phyloP scores from a whole-genome alignment of 495 filamentous ascomycete species.

The Pseudevernia furfuracea region DNA sequence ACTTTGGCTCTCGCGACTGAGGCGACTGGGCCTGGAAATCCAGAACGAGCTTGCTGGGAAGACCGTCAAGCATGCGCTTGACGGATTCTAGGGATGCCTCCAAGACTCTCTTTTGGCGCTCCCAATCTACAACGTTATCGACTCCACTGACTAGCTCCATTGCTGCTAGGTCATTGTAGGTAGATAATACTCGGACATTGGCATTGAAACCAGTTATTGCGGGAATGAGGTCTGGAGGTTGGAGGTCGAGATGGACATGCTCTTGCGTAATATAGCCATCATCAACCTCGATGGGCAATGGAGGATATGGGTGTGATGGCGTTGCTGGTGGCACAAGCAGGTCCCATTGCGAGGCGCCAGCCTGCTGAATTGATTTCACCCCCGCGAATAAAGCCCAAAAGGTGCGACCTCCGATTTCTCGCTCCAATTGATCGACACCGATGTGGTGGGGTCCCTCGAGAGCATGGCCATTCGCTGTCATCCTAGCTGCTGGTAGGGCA shows the following conservation, averaged over 20 bases:
- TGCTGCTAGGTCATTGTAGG: slow-evolving; percentile 58
- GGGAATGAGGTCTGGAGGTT: slow-evolving; percentile 55
- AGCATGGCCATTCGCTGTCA: slow-evolving; percentile 14
- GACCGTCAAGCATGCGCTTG: slow-evolving; percentile 50
- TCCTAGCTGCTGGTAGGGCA: slow-evolving; percentile 4
- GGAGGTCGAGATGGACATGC: slow-evolving; percentile 45
- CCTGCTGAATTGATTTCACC: slow-evolving; percentile 54
- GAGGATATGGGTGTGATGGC: slow-evolving; percentile 65
- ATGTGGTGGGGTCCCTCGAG: slow-evolving; percentile 24
- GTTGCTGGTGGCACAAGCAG: slow-evolving; percentile 64
- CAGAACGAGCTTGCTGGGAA: slow-evolving; percentile 56
- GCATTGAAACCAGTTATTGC: slow-evolving; percentile 67
- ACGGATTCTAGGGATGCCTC: slow-evolving; percentile 52
- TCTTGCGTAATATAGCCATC: slow-evolving; percentile 63
- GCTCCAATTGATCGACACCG: slow-evolving; percentile 57
- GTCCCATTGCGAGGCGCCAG: slow-evolving; percentile 58
- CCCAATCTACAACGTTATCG: slow-evolving; percentile 62
- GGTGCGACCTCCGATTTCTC: slow-evolving; percentile 68
- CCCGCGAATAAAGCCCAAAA: slow-evolving; percentile 72
- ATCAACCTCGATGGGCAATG: slow-evolving; percentile 70
- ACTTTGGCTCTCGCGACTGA: slow-evolving; percentile 13
- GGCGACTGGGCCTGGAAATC: slow-evolving; percentile 22
- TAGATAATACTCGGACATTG: slow-evolving; percentile 62
- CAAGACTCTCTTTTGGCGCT: slow-evolving; percentile 57
- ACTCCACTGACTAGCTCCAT: slow-evolving; percentile 69